A percentile compares a stretch with the other conserved stretches of the same genome.
These are phyloP conservation scores for Saccharomycopsis fibuligera DNA, from an alignment of 805 yeast genomes.

Conservation along the genomic window DNA sequence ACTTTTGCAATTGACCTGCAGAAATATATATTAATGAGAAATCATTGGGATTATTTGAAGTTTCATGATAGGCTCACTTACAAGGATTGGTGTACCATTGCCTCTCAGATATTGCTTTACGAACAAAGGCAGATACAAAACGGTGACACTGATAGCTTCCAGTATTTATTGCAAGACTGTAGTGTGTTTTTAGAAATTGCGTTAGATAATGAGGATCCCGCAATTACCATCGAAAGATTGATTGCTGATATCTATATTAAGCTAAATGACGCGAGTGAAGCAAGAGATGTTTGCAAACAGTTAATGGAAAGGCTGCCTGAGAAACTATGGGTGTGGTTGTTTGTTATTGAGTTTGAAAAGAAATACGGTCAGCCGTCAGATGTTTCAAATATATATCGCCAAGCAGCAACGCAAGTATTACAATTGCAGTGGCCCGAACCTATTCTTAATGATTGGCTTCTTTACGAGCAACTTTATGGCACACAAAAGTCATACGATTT, in stretches of 20 bases:
- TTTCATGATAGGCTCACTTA: constrained; percentile 17
- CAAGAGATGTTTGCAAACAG: neutral
- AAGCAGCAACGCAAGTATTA: neutral
- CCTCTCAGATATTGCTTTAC: neutral
- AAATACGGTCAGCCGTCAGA: neutral
- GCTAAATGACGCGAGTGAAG: constrained; percentile 5
- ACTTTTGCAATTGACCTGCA: neutral
- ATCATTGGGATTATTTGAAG: constrained; percentile 29
- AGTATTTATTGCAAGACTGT: neutral
- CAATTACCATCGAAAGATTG: neutral
- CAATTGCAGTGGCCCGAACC: constrained; percentile 7
- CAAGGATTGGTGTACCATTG: neutral
- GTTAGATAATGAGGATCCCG: neutral
- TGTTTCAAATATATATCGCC: neutral
- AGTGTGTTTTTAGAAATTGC: neutral
- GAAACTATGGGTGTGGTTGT: constrained; percentile 5
- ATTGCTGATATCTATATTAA: constrained; percentile 1
- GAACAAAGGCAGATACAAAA: too few species aligned
- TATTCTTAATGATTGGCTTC: constrained; percentile 5
- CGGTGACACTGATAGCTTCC: neutral
- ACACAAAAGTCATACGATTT: neutral
- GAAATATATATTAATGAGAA: constrained; percentile 25
- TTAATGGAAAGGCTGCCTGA: neutral
- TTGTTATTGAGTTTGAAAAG: constrained; percentile 3
- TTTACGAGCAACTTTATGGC: constrained; percentile 6